Base-by-base conservation (phyloP, 2,329 filamentous ascomycete species). In the Mycosphaerella sp. region DNA sequence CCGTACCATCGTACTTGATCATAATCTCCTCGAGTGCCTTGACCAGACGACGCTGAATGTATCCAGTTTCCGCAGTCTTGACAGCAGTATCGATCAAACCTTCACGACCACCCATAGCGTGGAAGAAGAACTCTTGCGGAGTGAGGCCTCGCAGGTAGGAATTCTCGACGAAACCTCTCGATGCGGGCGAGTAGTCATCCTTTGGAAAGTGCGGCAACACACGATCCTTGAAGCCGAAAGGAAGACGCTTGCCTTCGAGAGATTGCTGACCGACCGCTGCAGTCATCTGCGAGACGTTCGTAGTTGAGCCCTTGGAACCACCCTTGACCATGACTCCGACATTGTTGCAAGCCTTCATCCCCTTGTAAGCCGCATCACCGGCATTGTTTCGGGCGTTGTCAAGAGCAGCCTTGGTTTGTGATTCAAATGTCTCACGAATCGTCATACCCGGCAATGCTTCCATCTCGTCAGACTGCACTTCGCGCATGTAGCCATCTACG, bases 251-350 rank as follows among this genome's bases (percentile, higher is more conserved):
- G 64, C 93, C 94, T 74, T 98, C 93, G 7, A 98, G 89, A 59
- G 94, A 95, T 69, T 98, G 94, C 69, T 98, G 93, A 59, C 94
- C 93, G 54, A 99, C 94, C 58, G 97, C 81, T 21, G 93, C 93
- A 56, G 90, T 94, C 93, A 99, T 98, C 72, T 99, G 93, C 13
- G 94, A 96, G 63, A 99, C 97, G 70, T 99, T 99, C 77, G 98
- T 97, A 10, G 89, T 91, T 2, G 93, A 97, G 69, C 93, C 93
- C 77, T 99, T 99, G 61, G 94, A 98, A 65, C 93, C 93, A 53
- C 93, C 96, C 47, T 85, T 83, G 54, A 94, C 89, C 87, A 97
- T 99, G 66, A 89, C 88, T 49, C 95, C 89, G 44, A 91, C 91
- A 65, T 97, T 96, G 78, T 98, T 98, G 64, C 87, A 77, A 71